Conservation (phyloP, 2,329 filamentous ascomycete genomes). For the Cladosporium sp. region DNA sequence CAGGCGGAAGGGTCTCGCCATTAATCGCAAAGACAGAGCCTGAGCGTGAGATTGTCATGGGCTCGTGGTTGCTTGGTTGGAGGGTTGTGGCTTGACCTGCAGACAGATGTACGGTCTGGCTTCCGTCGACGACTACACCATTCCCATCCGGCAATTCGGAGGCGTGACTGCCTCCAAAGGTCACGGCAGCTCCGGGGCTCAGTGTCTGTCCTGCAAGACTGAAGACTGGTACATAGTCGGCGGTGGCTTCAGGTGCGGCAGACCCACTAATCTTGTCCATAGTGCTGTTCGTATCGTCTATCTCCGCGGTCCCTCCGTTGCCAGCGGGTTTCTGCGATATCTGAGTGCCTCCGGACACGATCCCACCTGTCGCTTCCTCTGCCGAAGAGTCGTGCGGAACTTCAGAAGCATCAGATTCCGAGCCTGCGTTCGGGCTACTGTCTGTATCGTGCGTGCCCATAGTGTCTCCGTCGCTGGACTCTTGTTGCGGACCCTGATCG, state of each 20-base stretch:
- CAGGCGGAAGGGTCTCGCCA: constrained; percentile 36
- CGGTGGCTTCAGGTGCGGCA: background rate
- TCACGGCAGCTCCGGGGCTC: constrained; percentile 33
- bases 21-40: constrained; percentile 20
- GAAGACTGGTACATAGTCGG: background rate
- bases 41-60: background rate
- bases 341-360: too few species aligned
- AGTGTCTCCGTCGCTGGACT: too few species aligned
- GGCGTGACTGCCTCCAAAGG: constrained; percentile 19
- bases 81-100: background rate
- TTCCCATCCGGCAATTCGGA: background rate
- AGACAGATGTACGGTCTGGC: background rate
- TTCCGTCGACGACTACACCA: background rate
- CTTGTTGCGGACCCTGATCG: too few species aligned
- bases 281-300: too few species aligned
- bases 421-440: too few species aligned
- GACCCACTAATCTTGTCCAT: background rate
- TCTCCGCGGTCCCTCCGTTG: too few species aligned
- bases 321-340: too few species aligned
- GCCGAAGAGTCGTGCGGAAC: too few species aligned
- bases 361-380: background rate
- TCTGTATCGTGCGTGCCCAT: too few species aligned
- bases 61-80: background rate
- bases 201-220: constrained; percentile 33
- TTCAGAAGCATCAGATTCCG: too few species aligned